These are phyloP conservation scores for Podospora comata DNA, from an alignment of 495 filamentous ascomycete genomes.

Conservation along the genomic window DNA sequence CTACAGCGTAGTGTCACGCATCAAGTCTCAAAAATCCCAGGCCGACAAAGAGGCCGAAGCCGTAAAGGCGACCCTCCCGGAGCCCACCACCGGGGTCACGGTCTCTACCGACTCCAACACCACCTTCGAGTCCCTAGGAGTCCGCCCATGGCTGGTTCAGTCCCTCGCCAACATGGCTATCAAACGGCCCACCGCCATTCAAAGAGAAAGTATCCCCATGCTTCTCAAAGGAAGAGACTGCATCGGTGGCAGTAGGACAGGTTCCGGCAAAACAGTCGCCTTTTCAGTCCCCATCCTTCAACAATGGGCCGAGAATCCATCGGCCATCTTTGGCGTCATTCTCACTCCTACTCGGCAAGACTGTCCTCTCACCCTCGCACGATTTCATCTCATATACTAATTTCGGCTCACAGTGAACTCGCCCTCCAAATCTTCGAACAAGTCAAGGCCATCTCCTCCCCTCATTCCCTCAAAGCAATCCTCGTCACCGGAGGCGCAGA, in stretches of 20 bases:
- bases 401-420: constrained; percentile 60
- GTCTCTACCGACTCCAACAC: constrained; percentile 50
- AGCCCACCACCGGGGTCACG: constrained; percentile 25
- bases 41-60: constrained; percentile 7
- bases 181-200: constrained; percentile 83
- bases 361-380: not conserved
- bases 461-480: constrained; percentile 77
- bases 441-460: constrained; percentile 82
- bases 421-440: constrained; percentile 96
- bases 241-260: constrained; percentile 89
- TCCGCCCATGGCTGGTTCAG: constrained; percentile 85
- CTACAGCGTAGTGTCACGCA: constrained; percentile 48
- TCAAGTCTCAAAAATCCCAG: constrained; percentile 33
- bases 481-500: constrained; percentile 89
- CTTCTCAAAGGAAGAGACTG: constrained; percentile 89
- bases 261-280: constrained; percentile 98
- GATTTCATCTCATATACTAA: not conserved
- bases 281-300: constrained; percentile 93
- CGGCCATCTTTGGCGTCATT: constrained; percentile 84
- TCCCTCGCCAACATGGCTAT: constrained; percentile 86
- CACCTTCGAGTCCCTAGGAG: constrained; percentile 69
- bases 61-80: constrained; percentile 7
- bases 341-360: constrained; percentile 80
- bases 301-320: constrained; percentile 87
- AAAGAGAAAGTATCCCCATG: constrained; percentile 84